A percentile compares a stretch with the other conserved stretches of the same genome.
These are phyloP conservation scores for Canavalia ensiformis DNA, from an alignment of 306 rosid species.

Conservation along the genomic window DNA sequence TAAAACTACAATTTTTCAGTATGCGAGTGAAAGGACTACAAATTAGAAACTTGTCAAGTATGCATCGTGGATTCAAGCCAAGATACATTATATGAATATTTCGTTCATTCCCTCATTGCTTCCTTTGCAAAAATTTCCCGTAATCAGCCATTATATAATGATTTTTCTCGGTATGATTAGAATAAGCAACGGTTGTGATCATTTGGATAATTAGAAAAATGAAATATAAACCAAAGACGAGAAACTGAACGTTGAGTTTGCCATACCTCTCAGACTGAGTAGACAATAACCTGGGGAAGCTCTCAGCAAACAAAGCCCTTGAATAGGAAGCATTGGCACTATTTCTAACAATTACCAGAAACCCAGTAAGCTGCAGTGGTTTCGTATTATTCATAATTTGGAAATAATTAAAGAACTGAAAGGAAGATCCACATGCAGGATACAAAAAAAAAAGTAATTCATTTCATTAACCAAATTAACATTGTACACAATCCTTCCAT, in stretches of 20 bases:
- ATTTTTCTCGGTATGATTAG: background rate
- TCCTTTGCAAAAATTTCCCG: background rate
- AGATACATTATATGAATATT: background rate
- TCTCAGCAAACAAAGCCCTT: constrained; percentile 55
- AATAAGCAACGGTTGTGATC: background rate
- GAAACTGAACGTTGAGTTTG: background rate
- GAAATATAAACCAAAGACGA: background rate
- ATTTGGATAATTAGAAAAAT: background rate
- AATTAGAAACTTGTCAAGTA: background rate
- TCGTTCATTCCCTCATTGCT: background rate
- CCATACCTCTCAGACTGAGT: constrained; percentile 58
- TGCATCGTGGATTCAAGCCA: background rate
- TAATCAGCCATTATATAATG: background rate
- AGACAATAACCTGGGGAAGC: constrained; percentile 62
- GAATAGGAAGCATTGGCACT: constrained; percentile 50
- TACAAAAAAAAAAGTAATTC: background rate
- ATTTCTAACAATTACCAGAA: constrained; percentile 48
- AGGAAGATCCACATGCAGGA: constrained; percentile 26
- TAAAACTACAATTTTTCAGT: background rate
- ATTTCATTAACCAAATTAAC: background rate
- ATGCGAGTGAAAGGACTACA: background rate
- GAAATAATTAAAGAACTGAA: constrained; percentile 39
- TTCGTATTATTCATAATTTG: constrained; percentile 1
- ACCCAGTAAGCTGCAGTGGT: constrained; percentile 27
- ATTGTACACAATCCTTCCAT: background rate